These are phyloP conservation scores for Phytophthora brassicae DNA, from an alignment of 352 stramenopile genomes.

Conservation along the genomic window DNA sequence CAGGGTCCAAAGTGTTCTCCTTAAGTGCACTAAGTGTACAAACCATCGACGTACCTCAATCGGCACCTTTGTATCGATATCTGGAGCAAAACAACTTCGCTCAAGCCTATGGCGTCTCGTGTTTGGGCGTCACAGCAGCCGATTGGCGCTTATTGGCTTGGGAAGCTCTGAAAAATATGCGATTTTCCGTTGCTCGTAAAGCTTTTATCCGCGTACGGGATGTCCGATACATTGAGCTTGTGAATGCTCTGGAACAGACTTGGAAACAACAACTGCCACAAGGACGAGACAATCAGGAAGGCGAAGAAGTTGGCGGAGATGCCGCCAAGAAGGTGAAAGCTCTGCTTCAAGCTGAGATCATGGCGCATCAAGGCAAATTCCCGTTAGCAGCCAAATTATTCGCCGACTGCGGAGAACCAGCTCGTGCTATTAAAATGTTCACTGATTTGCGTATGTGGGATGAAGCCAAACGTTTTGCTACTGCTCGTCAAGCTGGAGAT, in stretches of 20 bases:
- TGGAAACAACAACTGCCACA: slow-evolving; percentile 62
- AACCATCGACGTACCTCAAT: slow-evolving; percentile 92
- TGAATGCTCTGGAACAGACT: slow-evolving; percentile 82
- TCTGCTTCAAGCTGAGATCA: slow-evolving; percentile 89
- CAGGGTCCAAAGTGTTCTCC: slow-evolving; percentile 92
- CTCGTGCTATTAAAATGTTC: slow-evolving; percentile 93
- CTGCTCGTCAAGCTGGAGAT: slow-evolving; percentile 76
- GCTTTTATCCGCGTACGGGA: slow-evolving; percentile 91
- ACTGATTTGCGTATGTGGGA: slow-evolving; percentile 93
- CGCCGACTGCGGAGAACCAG: slow-evolving; percentile 72
- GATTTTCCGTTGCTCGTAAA: slow-evolving; percentile 80
- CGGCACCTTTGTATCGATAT: slow-evolving; percentile 85
- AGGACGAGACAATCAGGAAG: slow-evolving; percentile 24
- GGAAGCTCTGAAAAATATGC: slow-evolving; percentile 85
- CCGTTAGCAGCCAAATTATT: slow-evolving; percentile 90
- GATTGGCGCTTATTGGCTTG: slow-evolving; percentile 89
- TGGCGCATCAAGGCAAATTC: slow-evolving; percentile 92
- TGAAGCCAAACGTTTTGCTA: slow-evolving; percentile 91
- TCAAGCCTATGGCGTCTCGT: slow-evolving; percentile 89
- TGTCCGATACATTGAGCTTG: slow-evolving; percentile 90
- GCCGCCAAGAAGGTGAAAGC: slow-evolving; percentile 56
- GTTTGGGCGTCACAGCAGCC: slow-evolving; percentile 92
- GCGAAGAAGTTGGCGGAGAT: slow-evolving; percentile 35
- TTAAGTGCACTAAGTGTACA: slow-evolving; percentile 86
- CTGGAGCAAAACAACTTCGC: slow-evolving; percentile 90